These are phyloP conservation scores for Sonneratia caseolaris DNA, from an alignment of 345 rosid genomes.

Conservation along the genomic window DNA sequence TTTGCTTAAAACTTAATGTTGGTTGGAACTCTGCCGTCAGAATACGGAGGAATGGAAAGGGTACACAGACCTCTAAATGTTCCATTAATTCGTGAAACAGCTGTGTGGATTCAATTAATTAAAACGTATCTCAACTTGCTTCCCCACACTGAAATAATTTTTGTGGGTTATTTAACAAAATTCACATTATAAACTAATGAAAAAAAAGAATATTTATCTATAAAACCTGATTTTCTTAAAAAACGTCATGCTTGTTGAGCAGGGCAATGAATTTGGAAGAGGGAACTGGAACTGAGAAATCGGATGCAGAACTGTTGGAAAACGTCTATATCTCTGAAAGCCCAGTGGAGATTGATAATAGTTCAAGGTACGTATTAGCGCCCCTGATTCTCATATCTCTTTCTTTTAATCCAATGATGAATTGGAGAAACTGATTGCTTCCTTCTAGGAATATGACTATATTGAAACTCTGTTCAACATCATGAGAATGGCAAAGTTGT, in stretches of 20 bases:
- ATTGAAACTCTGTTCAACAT: background rate
- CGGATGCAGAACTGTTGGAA: constrained; percentile 40
- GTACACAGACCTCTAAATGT: no score
- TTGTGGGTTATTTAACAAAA: no score
- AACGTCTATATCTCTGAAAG: constrained; percentile 23
- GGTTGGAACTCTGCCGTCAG: no score
- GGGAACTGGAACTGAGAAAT: constrained; percentile 50
- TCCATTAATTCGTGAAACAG: no score
- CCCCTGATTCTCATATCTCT: background rate
- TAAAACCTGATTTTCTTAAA: background rate
- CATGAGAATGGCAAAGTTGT: background rate
- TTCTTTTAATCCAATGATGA: background rate
- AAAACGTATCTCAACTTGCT: no score
- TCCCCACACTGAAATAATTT: no score
- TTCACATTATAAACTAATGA: background rate
- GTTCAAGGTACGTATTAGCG: constrained; percentile 5
- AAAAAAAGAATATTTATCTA: background rate
- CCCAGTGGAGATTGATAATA: constrained; percentile 13
- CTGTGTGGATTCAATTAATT: no score
- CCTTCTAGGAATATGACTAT: background rate
- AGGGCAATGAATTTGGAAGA: constrained; percentile 86
- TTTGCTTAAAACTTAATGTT: no score
- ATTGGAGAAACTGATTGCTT: background rate
- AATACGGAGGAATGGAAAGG: no score
- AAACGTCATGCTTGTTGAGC: constrained; percentile 5